Percentiles rank a stretch among this genome's conserved stretches.
Evolutionary conservation across 2,329 filamentous ascomycete species (phyloP).

Genomic region (Elsinoe ampelina): DNA sequence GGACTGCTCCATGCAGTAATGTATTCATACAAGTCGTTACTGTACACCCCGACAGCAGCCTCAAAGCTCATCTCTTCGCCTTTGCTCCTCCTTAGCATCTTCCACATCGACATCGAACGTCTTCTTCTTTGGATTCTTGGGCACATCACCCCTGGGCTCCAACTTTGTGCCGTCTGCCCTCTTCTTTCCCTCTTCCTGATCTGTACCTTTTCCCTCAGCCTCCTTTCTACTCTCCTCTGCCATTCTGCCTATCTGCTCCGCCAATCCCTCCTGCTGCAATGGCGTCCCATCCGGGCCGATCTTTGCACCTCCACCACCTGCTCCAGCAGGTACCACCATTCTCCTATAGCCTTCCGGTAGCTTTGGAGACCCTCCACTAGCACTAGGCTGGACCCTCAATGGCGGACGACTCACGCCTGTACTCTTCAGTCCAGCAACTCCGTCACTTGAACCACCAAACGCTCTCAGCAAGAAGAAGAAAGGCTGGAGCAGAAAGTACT

Average conservation of each 20-base stretch:
- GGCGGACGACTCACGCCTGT: constrained; percentile 20
- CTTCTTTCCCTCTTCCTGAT: constrained; percentile 21
- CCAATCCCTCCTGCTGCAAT: constrained; percentile 28
- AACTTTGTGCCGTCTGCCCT: constrained; percentile 38
- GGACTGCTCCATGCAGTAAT: background rate
- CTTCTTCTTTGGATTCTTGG: constrained; percentile 51
- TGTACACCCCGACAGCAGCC: background rate
- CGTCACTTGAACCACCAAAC: background rate
- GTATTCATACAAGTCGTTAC: background rate
- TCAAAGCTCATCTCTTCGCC: constrained; percentile 5
- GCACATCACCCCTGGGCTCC: constrained; percentile 29
- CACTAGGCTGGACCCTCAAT: constrained; percentile 38
- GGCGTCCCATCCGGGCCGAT: constrained; percentile 22
- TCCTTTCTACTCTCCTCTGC: constrained; percentile 28
- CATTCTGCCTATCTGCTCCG: constrained; percentile 36
- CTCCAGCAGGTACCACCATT: constrained; percentile 39
- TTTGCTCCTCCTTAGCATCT: constrained; percentile 21
- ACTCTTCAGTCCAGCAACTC: constrained; percentile 1
- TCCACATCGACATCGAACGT: constrained; percentile 48
- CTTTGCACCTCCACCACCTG: constrained; percentile 39
- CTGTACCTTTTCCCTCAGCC: constrained; percentile 17
- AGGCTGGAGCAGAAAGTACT: constrained; percentile 17
- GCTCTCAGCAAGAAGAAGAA: constrained; percentile 12
- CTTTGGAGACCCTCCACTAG: constrained; percentile 29
- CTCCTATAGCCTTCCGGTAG: constrained; percentile 23